Evolutionary conservation across 371 early-diverging fungal species (phyloP).

Genomic region (Coemansia sp.): DNA sequence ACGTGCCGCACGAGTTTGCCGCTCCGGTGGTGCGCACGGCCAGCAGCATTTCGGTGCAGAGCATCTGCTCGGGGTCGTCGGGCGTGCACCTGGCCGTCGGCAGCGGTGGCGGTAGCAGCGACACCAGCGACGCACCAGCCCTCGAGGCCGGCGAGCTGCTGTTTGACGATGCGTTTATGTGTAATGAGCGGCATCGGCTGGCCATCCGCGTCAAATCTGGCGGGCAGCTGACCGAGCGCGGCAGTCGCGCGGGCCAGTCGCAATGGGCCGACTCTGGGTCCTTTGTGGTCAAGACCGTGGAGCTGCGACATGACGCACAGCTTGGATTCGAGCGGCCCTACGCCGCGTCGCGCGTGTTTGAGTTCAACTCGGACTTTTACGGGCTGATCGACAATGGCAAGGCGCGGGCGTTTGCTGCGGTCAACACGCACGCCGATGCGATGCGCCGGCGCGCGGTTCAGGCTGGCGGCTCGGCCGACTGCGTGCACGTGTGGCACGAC

Average conservation of each 20-base stretch:
- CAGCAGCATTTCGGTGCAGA: conserved; percentile 45
- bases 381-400: conserved; percentile 39
- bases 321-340: conserved; percentile 36
- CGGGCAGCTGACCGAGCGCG: conserved; percentile 11
- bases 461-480: conserved; percentile 27
- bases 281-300: conserved; percentile 16
- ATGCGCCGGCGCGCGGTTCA: conserved; percentile 26
- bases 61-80: conserved; percentile 36
- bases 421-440: conserved; percentile 15
- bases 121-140: neutral
- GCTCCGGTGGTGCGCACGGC: conserved; percentile 39
- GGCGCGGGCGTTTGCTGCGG: conserved; percentile 22
- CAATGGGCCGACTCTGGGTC: conserved; percentile 35
- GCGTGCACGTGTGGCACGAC: conserved; percentile 47
- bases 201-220: conserved; percentile 22
- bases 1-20: conserved; percentile 17
- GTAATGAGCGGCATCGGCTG: conserved; percentile 42
- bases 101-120: too few relatives aligned
- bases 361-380: conserved; percentile 43
- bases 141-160: conserved; percentile 26
- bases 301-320: conserved; percentile 16
- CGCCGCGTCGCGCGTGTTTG: conserved; percentile 14
- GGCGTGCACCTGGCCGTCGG: neutral
- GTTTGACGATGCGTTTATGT: conserved; percentile 38
- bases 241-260: conserved; percentile 26